phyloP scores from a whole-genome alignment of 1,284 basidiomycete species.

The Malassezia dermatis region DNA sequence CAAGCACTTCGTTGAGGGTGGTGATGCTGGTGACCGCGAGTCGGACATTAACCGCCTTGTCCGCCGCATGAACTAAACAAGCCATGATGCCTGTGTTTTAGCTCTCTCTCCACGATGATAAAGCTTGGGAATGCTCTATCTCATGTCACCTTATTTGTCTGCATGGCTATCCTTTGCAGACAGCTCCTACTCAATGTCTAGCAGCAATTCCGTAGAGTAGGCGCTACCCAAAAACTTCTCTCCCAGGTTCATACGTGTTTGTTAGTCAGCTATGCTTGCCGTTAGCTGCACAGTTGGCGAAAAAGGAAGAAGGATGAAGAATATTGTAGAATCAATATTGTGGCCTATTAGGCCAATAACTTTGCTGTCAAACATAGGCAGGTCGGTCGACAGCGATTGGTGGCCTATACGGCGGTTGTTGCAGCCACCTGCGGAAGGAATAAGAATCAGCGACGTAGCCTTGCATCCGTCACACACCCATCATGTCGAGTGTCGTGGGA shows the following conservation, averaged over 20 bases:
- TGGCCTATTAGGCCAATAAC: slow-evolving; percentile 6
- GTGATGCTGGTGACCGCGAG: slow-evolving; percentile 86
- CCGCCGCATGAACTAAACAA: slow-evolving; percentile 63
- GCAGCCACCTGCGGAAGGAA: slow-evolving; percentile 5
- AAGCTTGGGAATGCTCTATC: not conserved
- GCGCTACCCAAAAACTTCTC: slow-evolving; percentile 5
- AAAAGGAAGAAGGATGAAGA: slow-evolving; percentile 10
- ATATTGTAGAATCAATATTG: slow-evolving; percentile 10
- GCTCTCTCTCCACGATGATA: slow-evolving; percentile 2
- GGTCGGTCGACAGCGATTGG: not conserved
- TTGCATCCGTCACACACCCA: slow-evolving; percentile 5
- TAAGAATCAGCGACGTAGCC: not conserved
- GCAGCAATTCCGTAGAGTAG: slow-evolving; percentile 4
- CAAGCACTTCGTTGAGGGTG: slow-evolving; percentile 57
- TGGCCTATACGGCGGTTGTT: not conserved
- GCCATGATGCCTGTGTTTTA: slow-evolving; percentile 6
- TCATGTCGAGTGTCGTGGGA: slow-evolving; percentile 42
- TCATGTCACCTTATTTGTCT: slow-evolving; percentile 10
- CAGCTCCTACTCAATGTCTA: not conserved
- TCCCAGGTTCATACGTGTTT: not conserved
- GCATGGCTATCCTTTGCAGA: not conserved
- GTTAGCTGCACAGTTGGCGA: not conserved
- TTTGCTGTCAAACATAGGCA: not conserved
- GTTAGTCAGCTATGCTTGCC: slow-evolving; percentile 8
- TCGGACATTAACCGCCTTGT: slow-evolving; percentile 92